Conservation (phyloP, 441 rosid species). For the Adansonia madagascariensis region DNA sequence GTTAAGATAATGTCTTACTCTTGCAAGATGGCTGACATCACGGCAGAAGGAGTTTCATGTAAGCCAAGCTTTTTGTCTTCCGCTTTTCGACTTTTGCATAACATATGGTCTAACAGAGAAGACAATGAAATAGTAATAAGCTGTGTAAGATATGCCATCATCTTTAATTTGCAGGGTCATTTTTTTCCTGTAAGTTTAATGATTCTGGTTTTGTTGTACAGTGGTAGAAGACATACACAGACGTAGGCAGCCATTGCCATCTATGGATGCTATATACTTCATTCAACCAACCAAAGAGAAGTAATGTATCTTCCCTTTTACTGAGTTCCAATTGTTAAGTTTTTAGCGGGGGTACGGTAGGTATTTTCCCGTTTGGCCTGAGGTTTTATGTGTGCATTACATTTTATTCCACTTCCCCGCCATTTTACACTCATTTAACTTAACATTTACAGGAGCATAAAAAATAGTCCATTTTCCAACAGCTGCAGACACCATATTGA, state of each 20-base stretch:
- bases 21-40: constrained; percentile 96
- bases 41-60: constrained; percentile 96
- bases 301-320: constrained; percentile 42
- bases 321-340: not conserved
- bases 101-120: not conserved
- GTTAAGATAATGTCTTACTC: constrained; percentile 85
- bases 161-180: not conserved
- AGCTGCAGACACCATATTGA: not conserved
- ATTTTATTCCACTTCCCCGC: not conserved
- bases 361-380: not conserved
- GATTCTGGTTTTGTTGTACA: constrained; percentile 35
- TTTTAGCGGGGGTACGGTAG: not conserved
- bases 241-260: constrained; percentile 83
- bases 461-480: not conserved
- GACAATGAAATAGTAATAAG: constrained; percentile 13
- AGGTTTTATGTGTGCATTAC: not conserved
- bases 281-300: constrained; percentile 89
- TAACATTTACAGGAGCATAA: not conserved
- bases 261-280: constrained; percentile 92
- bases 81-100: no score
- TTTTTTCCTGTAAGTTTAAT: constrained; percentile 7
- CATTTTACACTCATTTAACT: not conserved
- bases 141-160: not conserved
- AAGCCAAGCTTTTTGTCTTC: constrained; percentile 40
- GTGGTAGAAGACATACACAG: constrained; percentile 91